Evolutionary conservation across 2,329 filamentous ascomycete genomes (phyloP).

Genomic region (Scedosporium boydii): DNA sequence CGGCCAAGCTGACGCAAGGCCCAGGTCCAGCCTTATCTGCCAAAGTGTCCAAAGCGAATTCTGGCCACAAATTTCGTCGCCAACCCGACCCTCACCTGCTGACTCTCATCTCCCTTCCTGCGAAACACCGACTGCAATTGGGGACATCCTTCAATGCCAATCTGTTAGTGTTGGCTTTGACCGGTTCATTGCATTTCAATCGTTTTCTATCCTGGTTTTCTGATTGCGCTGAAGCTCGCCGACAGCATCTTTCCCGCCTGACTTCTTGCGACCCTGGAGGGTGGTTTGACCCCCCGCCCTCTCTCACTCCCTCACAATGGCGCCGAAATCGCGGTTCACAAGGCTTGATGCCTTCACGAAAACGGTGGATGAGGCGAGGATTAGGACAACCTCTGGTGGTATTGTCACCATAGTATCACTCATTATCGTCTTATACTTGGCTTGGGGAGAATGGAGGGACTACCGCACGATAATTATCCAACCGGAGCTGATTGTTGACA

Average conservation of each 20-base stretch:
- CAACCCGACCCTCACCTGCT: not conserved
- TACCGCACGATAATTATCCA: slow-evolving; percentile 79
- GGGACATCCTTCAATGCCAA: not conserved
- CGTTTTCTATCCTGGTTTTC: not conserved
- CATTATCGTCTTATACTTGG: slow-evolving; percentile 76
- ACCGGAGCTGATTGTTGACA: slow-evolving; percentile 92
- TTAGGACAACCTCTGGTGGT: slow-evolving; percentile 91
- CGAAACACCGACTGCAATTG: not conserved
- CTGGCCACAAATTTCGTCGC: slow-evolving; percentile 3
- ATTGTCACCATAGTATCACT: slow-evolving; percentile 89
- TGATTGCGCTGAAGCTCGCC: not conserved
- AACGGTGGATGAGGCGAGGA: slow-evolving; percentile 94
- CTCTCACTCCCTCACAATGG: slow-evolving; percentile 44
- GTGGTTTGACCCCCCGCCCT: not conserved
- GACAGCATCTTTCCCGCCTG: not conserved
- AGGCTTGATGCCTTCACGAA: slow-evolving; percentile 98
- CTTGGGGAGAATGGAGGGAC: slow-evolving; percentile 93
- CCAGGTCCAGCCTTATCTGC: not conserved
- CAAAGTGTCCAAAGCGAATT: slow-evolving; percentile 5
- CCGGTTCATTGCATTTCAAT: not conserved
- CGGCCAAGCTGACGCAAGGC: not conserved
- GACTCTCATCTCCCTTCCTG: not conserved
- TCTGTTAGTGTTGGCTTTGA: not conserved
- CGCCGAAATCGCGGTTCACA: slow-evolving; percentile 86
- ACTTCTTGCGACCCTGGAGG: slow-evolving; percentile 2